A percentile compares a stretch with the other conserved stretches of the same genome.
Conservation (phyloP, 176 grass and related monocot species). For the Luzula sylvatica region DNA sequence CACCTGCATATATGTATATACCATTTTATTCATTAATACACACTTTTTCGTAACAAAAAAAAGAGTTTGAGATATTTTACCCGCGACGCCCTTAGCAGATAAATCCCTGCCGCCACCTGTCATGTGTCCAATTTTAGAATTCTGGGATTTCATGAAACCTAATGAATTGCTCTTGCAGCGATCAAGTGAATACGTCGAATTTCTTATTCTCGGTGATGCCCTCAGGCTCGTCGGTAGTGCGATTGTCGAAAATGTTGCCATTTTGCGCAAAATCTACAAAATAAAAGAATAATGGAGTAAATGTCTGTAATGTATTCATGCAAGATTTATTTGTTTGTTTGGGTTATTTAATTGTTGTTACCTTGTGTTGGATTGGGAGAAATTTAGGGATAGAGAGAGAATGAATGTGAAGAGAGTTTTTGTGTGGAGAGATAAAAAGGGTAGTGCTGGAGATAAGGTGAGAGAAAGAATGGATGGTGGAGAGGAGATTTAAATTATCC, state of each 20-base stretch:
- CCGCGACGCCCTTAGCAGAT: slow-evolving; percentile 36
- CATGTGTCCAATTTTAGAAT: slow-evolving; percentile 10
- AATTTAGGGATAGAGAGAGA: slow-evolving; percentile 13
- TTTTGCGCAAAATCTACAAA: slow-evolving; percentile 23
- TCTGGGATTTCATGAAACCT: slow-evolving; percentile 39
- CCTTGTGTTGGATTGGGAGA: slow-evolving; percentile 17
- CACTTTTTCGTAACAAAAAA: too few species aligned
- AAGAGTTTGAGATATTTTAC: slow-evolving; percentile 67
- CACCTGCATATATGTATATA: slow-evolving; percentile 49
- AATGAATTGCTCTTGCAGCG: slow-evolving; percentile 38
- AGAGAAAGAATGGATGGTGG: slow-evolving; percentile 47
- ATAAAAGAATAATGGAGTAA: background rate
- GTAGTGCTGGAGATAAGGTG: slow-evolving; percentile 58
- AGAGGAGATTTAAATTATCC: slow-evolving; percentile 38
- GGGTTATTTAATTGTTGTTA: slow-evolving; percentile 2
- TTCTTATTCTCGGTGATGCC: slow-evolving; percentile 30
- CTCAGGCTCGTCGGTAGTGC: slow-evolving; percentile 22
- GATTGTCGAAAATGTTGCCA: slow-evolving; percentile 57
- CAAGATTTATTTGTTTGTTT: background rate
- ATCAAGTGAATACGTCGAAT: slow-evolving; percentile 48
- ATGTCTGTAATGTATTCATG: background rate
- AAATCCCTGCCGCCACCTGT: slow-evolving; percentile 35
- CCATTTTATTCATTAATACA: too few species aligned
- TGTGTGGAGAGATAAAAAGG: slow-evolving; percentile 35
- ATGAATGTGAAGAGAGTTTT: slow-evolving; percentile 39